phyloP scores from a whole-genome alignment of 2,329 filamentous ascomycete species.

The Colletotrichum tabaci region DNA sequence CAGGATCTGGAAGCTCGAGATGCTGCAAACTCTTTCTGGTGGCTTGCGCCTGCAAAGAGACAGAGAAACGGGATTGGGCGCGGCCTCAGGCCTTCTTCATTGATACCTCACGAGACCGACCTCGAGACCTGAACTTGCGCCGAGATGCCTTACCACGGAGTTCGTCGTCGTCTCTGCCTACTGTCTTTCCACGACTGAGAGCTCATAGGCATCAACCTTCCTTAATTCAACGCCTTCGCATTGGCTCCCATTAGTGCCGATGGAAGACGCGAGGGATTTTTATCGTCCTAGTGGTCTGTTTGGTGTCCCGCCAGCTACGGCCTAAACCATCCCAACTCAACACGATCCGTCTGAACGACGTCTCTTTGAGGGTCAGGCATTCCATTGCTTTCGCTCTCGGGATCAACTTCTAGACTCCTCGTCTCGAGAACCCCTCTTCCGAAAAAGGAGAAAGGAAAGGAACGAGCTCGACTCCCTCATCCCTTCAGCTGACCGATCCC shows the following conservation, averaged over 20 bases:
- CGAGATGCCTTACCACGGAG: constrained; percentile 38
- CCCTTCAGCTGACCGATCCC: not conserved
- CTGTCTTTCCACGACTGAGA: constrained; percentile 34
- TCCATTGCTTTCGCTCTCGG: constrained; percentile 15
- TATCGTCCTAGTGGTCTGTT: constrained; percentile 8
- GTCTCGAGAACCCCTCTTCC: not conserved
- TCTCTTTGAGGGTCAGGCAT: constrained; percentile 23
- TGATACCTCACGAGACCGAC: constrained; percentile 18
- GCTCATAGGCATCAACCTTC: constrained; percentile 19
- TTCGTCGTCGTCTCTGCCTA: constrained; percentile 4
- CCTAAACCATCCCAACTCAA: constrained; percentile 30
- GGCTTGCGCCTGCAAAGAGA: not conserved
- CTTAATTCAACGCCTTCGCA: not conserved
- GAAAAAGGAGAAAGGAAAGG: not conserved
- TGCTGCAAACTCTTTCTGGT: constrained; percentile 9
- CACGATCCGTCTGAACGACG: constrained; percentile 25
- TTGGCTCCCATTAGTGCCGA: constrained; percentile 30
- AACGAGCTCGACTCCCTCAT: constrained; percentile 3
- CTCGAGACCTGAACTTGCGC: constrained; percentile 18
- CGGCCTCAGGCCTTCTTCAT: constrained; percentile 23
- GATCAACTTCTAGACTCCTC: constrained; percentile 7
- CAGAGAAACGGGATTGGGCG: constrained; percentile 18
- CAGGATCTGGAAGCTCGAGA: constrained; percentile 30
- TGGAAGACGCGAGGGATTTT: constrained; percentile 9
- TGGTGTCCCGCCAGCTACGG: constrained; percentile 7